Base-by-base conservation (phyloP, 805 yeast species). In the Candida sonorensis region DNA sequence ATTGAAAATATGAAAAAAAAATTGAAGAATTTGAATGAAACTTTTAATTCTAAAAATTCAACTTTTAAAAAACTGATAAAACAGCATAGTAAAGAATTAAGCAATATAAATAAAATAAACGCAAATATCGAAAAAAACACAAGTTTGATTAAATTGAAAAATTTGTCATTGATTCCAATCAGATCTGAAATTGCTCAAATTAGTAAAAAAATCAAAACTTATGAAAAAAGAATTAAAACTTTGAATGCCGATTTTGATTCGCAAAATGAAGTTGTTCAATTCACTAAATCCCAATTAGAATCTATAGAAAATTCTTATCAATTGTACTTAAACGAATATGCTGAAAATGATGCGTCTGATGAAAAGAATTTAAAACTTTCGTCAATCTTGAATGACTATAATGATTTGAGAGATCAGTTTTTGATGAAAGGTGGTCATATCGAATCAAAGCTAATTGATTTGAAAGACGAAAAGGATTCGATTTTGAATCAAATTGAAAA, bases 361-460 rank as follows among this genome's bases (percentile, higher is more conserved):
- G n/a, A n/a, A n/a, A n/a, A n/a, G n/a, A n/a, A n/a, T n/a, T n/a
- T n/a, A n/a, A n/a, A n/a, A n/a, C n/a, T n/a, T n/a, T n/a, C n/a
- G n/a, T n/a, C n/a, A n/a, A n/a, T n/a, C n/a, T 60, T 73, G 26
- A 53, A 59, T 18, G 77, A 75, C 27, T 86, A 85, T 51, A 75
- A 76, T 26, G 16, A 36, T 1, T 57, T 85, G 36, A 70, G 83
- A 48, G 74, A 72, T 23, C 42, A 62, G 31, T 84, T 71, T 44
- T 55, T 82, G 32, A 60, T 72, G 20, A 58, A 59, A 22, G 71
- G 67, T 0, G 86, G 85, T 11, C 74, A 71, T 27, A 44, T 67
- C n/a, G 74, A 77, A 44, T 69, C 68, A 19, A 77, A 72, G 37
- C 55, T 68, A 26, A 45, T 74, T 17, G 57, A 65, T 3, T 42